phyloP scores from a whole-genome alignment of 345 rosid genomes.

The Noccaea caerulescens region DNA sequence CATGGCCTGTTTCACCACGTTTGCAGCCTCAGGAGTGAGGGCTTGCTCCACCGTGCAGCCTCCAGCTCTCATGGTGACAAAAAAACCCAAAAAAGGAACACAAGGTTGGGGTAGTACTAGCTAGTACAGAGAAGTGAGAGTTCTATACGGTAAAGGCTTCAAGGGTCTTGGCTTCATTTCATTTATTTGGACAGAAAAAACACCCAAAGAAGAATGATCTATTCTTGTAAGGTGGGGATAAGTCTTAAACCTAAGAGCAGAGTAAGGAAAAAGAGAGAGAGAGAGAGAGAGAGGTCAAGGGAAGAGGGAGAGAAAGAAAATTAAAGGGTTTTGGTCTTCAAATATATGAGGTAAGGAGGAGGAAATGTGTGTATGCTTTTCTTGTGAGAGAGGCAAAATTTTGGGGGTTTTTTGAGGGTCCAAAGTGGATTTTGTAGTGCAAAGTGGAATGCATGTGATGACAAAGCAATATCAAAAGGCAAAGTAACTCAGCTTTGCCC shows the following conservation, averaged over 20 bases:
- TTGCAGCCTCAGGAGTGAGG: constrained; percentile 76
- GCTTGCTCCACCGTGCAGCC: constrained; percentile 86
- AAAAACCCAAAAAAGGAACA: constrained; percentile 13
- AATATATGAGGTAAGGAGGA: constrained; percentile 40
- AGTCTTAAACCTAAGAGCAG: constrained; percentile 30
- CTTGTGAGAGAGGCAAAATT: constrained; percentile 66
- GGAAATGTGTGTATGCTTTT: constrained; percentile 60
- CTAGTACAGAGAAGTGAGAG: constrained; percentile 25
- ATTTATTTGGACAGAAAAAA: constrained; percentile 30
- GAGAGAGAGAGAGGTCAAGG: constrained; percentile 17
- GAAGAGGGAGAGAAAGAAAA: constrained; percentile 31
- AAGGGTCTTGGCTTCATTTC: constrained; percentile 36
- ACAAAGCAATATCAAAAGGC: constrained; percentile 76
- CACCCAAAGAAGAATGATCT: constrained; percentile 27
- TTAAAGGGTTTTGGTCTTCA: constrained; percentile 41
- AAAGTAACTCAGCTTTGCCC: constrained; percentile 76
- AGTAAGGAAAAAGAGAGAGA: background rate
- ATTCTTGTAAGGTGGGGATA: constrained; percentile 22
- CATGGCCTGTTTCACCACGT: constrained; percentile 75
- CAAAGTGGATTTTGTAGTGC: constrained; percentile 83
- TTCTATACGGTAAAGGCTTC: constrained; percentile 30
- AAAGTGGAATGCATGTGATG: constrained; percentile 98
- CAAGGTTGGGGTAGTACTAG: constrained; percentile 34
- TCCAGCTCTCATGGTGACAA: constrained; percentile 75
- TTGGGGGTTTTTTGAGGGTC: constrained; percentile 46